Evolutionary conservation across 2,329 filamentous ascomycete genomes (phyloP).

Genomic region (Venturia oleaginea): DNA sequence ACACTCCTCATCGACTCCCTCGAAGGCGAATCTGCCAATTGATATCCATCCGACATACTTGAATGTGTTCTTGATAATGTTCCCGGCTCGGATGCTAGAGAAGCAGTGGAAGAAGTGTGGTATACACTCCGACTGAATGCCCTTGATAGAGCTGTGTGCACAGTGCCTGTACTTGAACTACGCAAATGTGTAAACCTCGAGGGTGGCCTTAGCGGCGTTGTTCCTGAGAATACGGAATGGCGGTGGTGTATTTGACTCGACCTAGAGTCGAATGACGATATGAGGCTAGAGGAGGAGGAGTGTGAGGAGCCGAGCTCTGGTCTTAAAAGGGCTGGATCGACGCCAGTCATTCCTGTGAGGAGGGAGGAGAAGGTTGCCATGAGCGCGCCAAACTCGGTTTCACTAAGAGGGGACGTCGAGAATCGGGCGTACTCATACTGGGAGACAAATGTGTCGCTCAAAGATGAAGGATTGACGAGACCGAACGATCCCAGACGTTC

Average conservation of each 20-base stretch:
- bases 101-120: constrained; percentile 2
- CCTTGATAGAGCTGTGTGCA: constrained; percentile 6
- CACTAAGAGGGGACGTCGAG: constrained; percentile 58
- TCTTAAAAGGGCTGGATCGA: constrained; percentile 2
- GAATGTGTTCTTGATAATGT: constrained; percentile 4
- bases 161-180: constrained; percentile 9
- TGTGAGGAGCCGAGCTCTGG: background rate
- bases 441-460: constrained; percentile 54
- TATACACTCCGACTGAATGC: background rate
- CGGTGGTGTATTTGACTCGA: constrained; percentile 2
- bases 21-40: constrained; percentile 3
- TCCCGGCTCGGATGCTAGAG: background rate
- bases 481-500: constrained; percentile 58
- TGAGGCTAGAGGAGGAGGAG: constrained; percentile 2
- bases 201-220: background rate
- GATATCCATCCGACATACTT: background rate
- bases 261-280: background rate
- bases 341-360: constrained; percentile 58
- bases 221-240: background rate
- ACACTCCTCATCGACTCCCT: constrained; percentile 16
- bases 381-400: constrained; percentile 62
- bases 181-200: constrained; percentile 6
- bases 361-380: constrained; percentile 82
- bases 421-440: constrained; percentile 82
- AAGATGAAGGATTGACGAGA: constrained; percentile 46